phyloP scores from a whole-genome alignment of 257 asterid species.

The Penstemon davidsonii region DNA sequence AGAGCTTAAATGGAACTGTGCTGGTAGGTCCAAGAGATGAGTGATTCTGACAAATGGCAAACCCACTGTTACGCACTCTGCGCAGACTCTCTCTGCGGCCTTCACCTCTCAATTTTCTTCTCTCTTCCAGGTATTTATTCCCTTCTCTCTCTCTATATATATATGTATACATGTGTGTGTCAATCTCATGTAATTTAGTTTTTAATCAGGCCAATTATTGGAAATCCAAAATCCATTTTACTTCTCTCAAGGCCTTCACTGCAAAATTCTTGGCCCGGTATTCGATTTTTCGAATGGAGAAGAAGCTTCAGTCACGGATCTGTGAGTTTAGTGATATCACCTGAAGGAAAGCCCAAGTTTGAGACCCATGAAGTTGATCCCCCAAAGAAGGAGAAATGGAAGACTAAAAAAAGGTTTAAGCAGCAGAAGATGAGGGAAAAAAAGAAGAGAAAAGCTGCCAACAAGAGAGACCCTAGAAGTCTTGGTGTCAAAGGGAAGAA shows the following conservation, averaged over 20 bases:
- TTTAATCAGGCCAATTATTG: slow-evolving; percentile 38
- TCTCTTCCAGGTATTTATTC: slow-evolving; percentile 24
- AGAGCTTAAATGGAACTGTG: not conserved
- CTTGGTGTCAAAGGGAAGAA: slow-evolving; percentile 64
- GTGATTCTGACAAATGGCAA: slow-evolving; percentile 37
- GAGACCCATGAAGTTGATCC: slow-evolving; percentile 72
- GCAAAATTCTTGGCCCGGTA: slow-evolving; percentile 20
- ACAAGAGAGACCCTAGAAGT: slow-evolving; percentile 83
- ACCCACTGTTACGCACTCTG: slow-evolving; percentile 29
- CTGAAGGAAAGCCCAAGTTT: slow-evolving; percentile 70
- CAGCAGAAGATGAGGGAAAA: slow-evolving; percentile 66
- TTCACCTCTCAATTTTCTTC: slow-evolving; percentile 26
- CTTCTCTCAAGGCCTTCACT: slow-evolving; percentile 29
- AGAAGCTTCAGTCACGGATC: slow-evolving; percentile 63
- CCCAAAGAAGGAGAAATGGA: slow-evolving; percentile 87
- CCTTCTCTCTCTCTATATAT: not conserved
- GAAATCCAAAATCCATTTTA: slow-evolving; percentile 29
- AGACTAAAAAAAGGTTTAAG: slow-evolving; percentile 74
- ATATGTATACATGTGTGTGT: not conserved
- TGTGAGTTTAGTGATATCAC: slow-evolving; percentile 67
- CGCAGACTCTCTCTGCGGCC: slow-evolving; percentile 23
- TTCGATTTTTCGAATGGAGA: slow-evolving; percentile 25
- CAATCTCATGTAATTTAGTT: not conserved
- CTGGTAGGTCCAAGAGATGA: too few species aligned
- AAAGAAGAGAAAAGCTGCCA: slow-evolving; percentile 72